phyloP scores from a whole-genome alignment of 2,329 filamentous ascomycete genomes.

The Trichoderma oligosporum region DNA sequence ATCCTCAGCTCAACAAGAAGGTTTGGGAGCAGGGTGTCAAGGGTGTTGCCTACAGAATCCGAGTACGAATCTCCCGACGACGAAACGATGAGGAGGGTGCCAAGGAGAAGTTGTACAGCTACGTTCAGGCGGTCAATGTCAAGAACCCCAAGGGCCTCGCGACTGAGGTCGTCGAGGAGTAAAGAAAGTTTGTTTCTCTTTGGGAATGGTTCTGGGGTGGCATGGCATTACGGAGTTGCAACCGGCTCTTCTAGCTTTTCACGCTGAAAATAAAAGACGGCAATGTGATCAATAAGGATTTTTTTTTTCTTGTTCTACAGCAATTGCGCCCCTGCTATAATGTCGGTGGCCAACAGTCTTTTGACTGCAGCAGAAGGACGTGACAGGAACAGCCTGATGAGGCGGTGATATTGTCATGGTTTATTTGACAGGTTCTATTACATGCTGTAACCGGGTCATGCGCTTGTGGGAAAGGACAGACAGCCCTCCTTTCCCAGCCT shows the following conservation, averaged over 20 bases:
- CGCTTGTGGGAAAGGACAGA: constrained; percentile 9
- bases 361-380: neutral
- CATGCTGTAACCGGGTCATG: constrained; percentile 14
- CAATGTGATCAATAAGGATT: constrained; percentile 35
- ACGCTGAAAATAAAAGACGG: constrained; percentile 36
- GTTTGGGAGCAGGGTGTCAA: constrained; percentile 99
- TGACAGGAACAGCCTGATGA: constrained; percentile 11
- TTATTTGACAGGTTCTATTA: constrained; percentile 18
- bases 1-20: constrained; percentile 99
- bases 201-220: constrained; percentile 42
- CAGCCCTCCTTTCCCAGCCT: constrained; percentile 13
- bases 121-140: constrained; percentile 99
- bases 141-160: constrained; percentile 98
- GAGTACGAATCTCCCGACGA: constrained; percentile 97
- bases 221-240: constrained; percentile 47
- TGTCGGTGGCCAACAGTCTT: neutral
- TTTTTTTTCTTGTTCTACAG: constrained; percentile 19
- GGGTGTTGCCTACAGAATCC: constrained; percentile 95
- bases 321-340: neutral
- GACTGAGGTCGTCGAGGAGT: constrained; percentile 80
- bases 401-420: constrained; percentile 20
- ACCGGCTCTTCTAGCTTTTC: constrained; percentile 44
- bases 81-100: constrained; percentile 99
- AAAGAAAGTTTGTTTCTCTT: constrained; percentile 43
- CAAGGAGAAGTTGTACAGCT: constrained; percentile 99